Percentiles rank a stretch among this genome's conserved stretches.
Conservation (phyloP, 2,329 filamentous ascomycete genomes). For the Ophiostoma novo-ulmi region DNA sequence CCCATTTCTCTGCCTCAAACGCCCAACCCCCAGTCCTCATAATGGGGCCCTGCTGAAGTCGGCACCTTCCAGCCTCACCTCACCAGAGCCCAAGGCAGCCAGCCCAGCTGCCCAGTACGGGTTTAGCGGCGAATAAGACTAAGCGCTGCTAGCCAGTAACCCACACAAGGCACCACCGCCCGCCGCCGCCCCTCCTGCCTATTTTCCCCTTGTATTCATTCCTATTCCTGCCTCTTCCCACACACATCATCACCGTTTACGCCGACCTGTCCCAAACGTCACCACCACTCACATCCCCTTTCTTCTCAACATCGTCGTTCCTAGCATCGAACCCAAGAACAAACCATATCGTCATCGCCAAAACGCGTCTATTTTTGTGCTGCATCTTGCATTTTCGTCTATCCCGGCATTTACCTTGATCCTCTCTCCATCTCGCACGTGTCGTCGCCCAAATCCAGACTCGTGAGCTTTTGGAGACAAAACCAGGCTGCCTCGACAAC, state of each 20-base stretch:
- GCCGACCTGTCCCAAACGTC: constrained; percentile 2
- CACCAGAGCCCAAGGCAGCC: constrained; percentile 8
- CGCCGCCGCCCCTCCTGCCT: constrained; percentile 15
- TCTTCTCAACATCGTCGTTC: background rate
- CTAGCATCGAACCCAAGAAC: background rate
- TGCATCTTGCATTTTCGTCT: background rate
- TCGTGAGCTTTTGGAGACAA: background rate
- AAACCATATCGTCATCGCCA: background rate
- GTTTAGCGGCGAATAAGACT: constrained; percentile 12
- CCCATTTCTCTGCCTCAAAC: background rate
- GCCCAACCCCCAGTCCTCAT: background rate
- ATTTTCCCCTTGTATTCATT: constrained; percentile 10
- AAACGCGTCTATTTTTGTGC: background rate
- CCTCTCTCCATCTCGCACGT: background rate
- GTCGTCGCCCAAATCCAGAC: background rate
- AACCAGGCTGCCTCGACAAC: background rate
- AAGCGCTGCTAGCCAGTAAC: constrained; percentile 1
- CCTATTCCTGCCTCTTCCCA: background rate
- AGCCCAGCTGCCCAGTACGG: background rate
- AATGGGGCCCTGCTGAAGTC: background rate
- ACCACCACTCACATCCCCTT: background rate
- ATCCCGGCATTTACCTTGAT: background rate
- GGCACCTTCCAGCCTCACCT: constrained; percentile 10
- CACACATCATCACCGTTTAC: constrained; percentile 3
- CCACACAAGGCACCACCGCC: constrained; percentile 1